phyloP scores from a whole-genome alignment of 805 yeast species.

The Peterozyma xylosa region DNA sequence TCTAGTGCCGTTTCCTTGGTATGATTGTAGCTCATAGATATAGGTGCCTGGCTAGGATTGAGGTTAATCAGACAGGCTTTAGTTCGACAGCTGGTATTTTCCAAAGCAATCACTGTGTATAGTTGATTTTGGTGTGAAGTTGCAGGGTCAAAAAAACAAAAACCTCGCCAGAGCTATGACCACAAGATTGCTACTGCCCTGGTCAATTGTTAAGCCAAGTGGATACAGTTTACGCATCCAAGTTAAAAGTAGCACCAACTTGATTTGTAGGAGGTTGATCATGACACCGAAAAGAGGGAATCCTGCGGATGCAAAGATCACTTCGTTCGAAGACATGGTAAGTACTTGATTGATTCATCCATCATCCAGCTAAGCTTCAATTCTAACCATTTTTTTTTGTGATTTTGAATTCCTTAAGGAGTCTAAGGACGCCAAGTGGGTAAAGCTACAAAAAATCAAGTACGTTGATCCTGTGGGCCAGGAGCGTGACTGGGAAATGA shows the following conservation, averaged over 20 bases:
- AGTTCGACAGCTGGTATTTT: no score
- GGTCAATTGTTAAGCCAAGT: not conserved
- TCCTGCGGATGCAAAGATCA: constrained; percentile 21
- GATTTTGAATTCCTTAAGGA: constrained; percentile 5
- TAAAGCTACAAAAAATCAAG: constrained; percentile 55
- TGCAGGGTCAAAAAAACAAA: no score
- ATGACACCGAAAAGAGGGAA: constrained; percentile 2
- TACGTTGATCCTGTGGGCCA: constrained; percentile 70
- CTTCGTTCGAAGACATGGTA: constrained; percentile 22
- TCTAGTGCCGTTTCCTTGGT: no score
- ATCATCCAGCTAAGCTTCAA: not conserved
- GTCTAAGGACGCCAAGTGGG: constrained; percentile 54
- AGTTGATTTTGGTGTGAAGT: no score
- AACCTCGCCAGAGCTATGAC: no score
- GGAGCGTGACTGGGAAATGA: constrained; percentile 83
- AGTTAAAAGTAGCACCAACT: constrained; percentile 11
- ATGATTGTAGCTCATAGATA: no score
- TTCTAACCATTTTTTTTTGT: not conserved
- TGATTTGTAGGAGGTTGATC: not conserved
- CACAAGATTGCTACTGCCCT: no score
- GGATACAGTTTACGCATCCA: constrained; percentile 9
- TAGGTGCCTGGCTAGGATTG: no score
- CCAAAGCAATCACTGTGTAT: no score
- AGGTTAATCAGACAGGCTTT: no score
- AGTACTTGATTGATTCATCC: not conserved